Base-by-base conservation (phyloP, 2,329 filamentous ascomycete genomes). In the Aspergillus carbonarius region DNA sequence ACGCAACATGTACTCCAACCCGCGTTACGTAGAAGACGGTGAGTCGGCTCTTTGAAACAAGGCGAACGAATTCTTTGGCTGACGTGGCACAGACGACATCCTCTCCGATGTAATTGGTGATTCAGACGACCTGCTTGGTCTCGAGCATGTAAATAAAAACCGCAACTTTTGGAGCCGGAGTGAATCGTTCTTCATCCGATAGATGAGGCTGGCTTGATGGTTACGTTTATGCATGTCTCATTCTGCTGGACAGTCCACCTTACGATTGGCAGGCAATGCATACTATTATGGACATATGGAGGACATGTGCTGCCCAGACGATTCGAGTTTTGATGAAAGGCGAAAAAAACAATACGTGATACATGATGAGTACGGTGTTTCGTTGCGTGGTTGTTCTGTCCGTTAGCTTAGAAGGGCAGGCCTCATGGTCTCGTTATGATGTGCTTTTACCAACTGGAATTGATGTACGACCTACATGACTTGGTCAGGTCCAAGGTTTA, bases 1-100 rank as follows among this genome's bases (percentile, higher is more conserved):
- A 73, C 82, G 90, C 72, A 67, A 78, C 66, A 83, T 86, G 53
- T 96, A 91, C 76, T 87, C 89, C 39, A 92, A 89, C 70, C 89
- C 92, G 25, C 84, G 86, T 60, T 96, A 96, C 78, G 81, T 99
- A 48, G 87, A 89, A 66, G 95, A 98, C 78, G 92, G 93, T 96
- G 79, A 82, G 88, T 74, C 13, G 25, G 18, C 18, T 35, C 30
- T 50, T n/a, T 40, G n/a, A 15, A 10, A 20, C 35, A 20, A 20
- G 20, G 12, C 30, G 42, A 12, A 12, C 27, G 18, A 40, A 35
- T 46, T 20, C 15, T 49, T 60, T 59, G 40, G 63, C 62, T 56
- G 54, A 65, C 48, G 12, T 15, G 39, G 12, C 44, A 42, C 57
- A 80, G 78, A 80, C 58, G 77, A 82, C 60, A 74, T 81, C 25